Conservation (phyloP, 257 asterid genomes). For the Solanum lignicaule region DNA sequence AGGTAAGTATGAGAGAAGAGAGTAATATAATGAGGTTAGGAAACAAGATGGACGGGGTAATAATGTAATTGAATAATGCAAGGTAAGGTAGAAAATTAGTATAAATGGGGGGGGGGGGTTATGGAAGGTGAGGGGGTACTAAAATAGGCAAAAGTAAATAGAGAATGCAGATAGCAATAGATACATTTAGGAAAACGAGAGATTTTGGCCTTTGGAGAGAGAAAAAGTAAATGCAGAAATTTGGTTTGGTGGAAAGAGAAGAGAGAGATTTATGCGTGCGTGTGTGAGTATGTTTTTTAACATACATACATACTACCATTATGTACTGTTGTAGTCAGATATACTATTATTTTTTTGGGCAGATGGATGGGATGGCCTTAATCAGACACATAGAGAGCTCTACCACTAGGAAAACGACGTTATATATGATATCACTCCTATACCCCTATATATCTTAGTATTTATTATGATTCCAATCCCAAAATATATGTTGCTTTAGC, state of each 20-base stretch:
- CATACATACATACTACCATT: neutral
- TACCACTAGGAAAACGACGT: neutral
- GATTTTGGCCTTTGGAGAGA: neutral
- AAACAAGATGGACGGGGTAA: neutral
- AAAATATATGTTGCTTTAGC: neutral
- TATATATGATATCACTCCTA: neutral
- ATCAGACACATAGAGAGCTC: neutral
- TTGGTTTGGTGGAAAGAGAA: conserved; percentile 21
- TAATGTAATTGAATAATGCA: too few relatives aligned
- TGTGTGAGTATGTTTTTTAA: conserved; percentile 26
- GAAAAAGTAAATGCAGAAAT: conserved; percentile 31
- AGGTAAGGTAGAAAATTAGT: too few relatives aligned
- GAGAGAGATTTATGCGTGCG: conserved; percentile 61
- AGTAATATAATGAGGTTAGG: neutral
- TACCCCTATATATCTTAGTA: neutral
- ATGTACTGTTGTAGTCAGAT: neutral
- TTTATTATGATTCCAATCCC: too few relatives aligned
- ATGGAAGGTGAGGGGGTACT: conserved; percentile 35
- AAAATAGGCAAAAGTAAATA: conserved; percentile 38
- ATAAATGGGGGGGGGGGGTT: neutral
- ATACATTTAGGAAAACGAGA: conserved; percentile 3
- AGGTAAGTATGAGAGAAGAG: neutral
- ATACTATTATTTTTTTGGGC: neutral
- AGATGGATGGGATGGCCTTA: neutral
- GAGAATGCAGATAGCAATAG: neutral